Base-by-base conservation (phyloP, 768 basidiomycete species). In the Saitozyma sp. region DNA sequence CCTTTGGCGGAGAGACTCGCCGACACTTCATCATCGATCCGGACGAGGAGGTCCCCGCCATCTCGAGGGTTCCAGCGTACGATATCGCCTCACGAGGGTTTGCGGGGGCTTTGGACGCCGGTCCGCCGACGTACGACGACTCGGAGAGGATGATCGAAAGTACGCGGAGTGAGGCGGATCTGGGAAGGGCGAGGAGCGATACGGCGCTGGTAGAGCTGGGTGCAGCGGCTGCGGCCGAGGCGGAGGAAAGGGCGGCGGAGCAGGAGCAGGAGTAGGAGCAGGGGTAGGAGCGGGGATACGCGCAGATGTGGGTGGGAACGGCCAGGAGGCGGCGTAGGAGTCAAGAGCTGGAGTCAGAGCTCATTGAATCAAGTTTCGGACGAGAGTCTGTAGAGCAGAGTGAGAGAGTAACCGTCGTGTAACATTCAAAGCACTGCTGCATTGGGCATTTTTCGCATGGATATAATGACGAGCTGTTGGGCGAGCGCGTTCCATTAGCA, bases 41-140 rank as follows among this genome's bases (percentile, higher is more conserved):
- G 41, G 37, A 9, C 20, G 60, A n/a, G 64, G 63, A 39, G 50
- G 59, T 71, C 55, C 74, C 80, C 40, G 74, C 87, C 86, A 70
- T 89, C 84, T 66, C 86, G 84, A 82, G 90, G 58, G 82, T 96
- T 16, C 95, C 95, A 1, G 86, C 90, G 67, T 98, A 98, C 78
- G 84, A 84, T 17, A 84, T 90, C 51, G 91, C 94, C 3, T 86
- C 88, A 64, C 83, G 89, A 13, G 93, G 92, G 7, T 95, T 94
- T 79, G 88, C 94, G n/a, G 87, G 89, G 9, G 92, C 95, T 14
- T 88, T 89, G 69, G 83, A 88, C 82, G 83, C 82, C 37, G 91
- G 89, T 7, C 74, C 95, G 68, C 94, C 94, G 52, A 89, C 87
- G 45, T 98, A 98, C 69, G 91, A 91, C 68, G 92, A 92, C 74